Base-by-base conservation (phyloP, 2,329 filamentous ascomycete species). In the Cercospora sp. region DNA sequence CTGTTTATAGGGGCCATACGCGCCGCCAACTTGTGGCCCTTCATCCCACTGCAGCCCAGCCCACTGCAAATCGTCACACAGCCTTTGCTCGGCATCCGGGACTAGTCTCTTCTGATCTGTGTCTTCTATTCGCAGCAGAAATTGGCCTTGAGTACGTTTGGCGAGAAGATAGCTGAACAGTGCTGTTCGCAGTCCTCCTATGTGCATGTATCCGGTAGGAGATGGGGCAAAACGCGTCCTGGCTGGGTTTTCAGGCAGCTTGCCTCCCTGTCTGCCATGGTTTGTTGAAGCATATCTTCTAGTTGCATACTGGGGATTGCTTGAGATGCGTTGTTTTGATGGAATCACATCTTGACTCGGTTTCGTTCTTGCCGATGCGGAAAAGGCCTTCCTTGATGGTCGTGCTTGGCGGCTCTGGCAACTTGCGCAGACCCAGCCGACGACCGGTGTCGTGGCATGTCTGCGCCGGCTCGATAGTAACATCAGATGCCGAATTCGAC, bases 111-210 rank as follows among this genome's bases (percentile, higher is more conserved):
- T 92, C 85, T 92, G 91, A 80, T 98, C 95, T 4, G 95, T 99
- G 79, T 99, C 95, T 82, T 99, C 95, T 70, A 99, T 89, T 9
- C 95, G 89, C 60, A 99, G 82, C 10, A 99, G 81, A 75, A 99
- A 99, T 78, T 96, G 91, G 6, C 95, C 95, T 4, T 91, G 90
- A 0, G 95, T 97, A 2, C 90, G 88, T 75, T 90, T 91, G 0
- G 95, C 94, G n/a, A 96, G 85, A 4, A 99, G 83, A 73, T 94
- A 97, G 76, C 97, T 98, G 83, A 93, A 98, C n/a, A 99, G 81
- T 0, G 96, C 96, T 0, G 95, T 99, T 67, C 95, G 86, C 39
- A 99, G 80, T 0, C 94, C 97, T 3, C 95, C 95, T 12, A 99
- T 84, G 80, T 99, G 95, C 26, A 99, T 85, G 75, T 94, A 94